phyloP scores from a whole-genome alignment of 2,329 filamentous ascomycete genomes.

The Botrytis deweyae region DNA sequence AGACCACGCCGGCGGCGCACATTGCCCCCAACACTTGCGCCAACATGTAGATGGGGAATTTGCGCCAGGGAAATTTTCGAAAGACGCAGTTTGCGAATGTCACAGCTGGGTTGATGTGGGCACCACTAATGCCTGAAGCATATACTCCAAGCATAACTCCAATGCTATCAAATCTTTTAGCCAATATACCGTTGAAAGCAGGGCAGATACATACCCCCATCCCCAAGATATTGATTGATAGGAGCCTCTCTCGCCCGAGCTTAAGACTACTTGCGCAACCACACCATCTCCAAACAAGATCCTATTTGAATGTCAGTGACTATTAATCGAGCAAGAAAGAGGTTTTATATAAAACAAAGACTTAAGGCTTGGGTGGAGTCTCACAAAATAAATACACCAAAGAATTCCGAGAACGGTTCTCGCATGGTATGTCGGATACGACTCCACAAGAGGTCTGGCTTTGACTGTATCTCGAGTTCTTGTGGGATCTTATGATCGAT shows the following conservation, averaged over 20 bases:
- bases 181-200: background rate
- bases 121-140: conserved; percentile 60
- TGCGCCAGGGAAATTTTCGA: conserved; percentile 66
- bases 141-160: conserved; percentile 73
- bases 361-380: background rate
- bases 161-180: conserved; percentile 44
- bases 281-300: conserved; percentile 65
- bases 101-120: conserved; percentile 69
- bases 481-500: conserved; percentile 40
- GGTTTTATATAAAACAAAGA: background rate
- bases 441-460: conserved; percentile 33
- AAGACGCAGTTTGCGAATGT: conserved; percentile 62
- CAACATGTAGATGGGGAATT: conserved; percentile 64
- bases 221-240: conserved; percentile 39
- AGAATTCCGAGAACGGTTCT: conserved; percentile 60
- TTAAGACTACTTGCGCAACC: conserved; percentile 66
- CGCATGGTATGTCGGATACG: conserved; percentile 27
- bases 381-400: conserved; percentile 62
- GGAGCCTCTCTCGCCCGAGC: conserved; percentile 28
- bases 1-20: conserved; percentile 52
- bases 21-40: conserved; percentile 69
- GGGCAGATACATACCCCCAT: conserved; percentile 32
- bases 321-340: background rate
- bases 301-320: background rate
- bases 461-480: conserved; percentile 32